Evolutionary conservation across 2,329 filamentous ascomycete genomes (phyloP), one percentile per base, ranked within the genome.

Genomic region (Phyllosticta citriasiana): DNA sequence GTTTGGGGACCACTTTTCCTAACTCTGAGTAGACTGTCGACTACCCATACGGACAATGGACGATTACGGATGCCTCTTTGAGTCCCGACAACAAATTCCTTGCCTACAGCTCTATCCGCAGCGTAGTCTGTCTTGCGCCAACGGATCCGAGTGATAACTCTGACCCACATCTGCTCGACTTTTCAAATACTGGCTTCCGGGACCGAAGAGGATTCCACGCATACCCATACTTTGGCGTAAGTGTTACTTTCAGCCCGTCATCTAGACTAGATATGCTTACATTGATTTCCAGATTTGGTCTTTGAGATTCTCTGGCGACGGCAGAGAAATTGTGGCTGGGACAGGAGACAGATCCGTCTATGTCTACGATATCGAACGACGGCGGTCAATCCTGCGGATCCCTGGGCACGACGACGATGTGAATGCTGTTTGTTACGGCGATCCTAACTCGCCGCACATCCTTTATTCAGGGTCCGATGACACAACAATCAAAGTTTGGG

Each of bases 381-480:
- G 88, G 19, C 82, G 82, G 54, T 84, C 89, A 0, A 81, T 95
- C 33, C 84, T 97, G 60, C 83, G 85, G 55, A 84, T 96, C 26
- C 78, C 80, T 16, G 92, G 91, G 0, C 94, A 99, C 70, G 78
- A 84, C 4, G 85, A 95, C 67, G 91, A 99, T 71, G 93, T 97
- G 60, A 99, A 97, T 68, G 94, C 94, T 4, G 94, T 99, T 0
- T 97, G 92, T 73, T 97, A 96, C 69, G 94, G 91, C 0, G 92
- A 97, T 74, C 86, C 86, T 63, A 83, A 84, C 30, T 95, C 90
- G 0, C 93, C 94, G 1, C 92, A 99, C 71, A 93, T 97, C 63
- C 80, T 99, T 2, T 97, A 97, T 75, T 97, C 92, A 0, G 94
- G 94, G 22, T 96, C 91, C 0, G 94, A 99, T 70, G 94, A 99